Conservation (phyloP, 805 yeast species). For the Monosporozyma servazzii region DNA sequence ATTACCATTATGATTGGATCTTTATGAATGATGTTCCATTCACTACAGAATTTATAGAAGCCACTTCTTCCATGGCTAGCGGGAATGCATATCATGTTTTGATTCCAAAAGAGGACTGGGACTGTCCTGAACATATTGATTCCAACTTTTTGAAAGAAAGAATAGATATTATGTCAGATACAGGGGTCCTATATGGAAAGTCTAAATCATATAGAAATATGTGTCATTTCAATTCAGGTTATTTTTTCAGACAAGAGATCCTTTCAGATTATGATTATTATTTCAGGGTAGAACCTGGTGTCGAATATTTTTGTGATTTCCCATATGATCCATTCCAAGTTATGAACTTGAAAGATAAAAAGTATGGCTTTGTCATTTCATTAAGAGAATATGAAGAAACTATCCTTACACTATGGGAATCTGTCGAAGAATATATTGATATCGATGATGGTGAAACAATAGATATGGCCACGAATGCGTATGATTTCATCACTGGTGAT, state of each 20-base stretch:
- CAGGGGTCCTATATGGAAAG: constrained; percentile 53
- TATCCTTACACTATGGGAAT: constrained; percentile 75
- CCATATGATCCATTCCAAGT: constrained; percentile 75
- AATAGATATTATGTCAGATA: constrained; percentile 35
- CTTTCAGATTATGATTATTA: constrained; percentile 73
- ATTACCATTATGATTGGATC: constrained; percentile 68
- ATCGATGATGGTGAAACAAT: constrained; percentile 43
- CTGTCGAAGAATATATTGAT: constrained; percentile 50
- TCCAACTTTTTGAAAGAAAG: constrained; percentile 41
- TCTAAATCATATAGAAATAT: constrained; percentile 74
- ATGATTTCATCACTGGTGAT: constrained; percentile 42
- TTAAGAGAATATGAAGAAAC: constrained; percentile 77
- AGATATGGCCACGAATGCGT: constrained; percentile 27
- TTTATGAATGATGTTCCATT: constrained; percentile 70
- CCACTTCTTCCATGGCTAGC: constrained; percentile 49
- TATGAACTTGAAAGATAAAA: constrained; percentile 66
- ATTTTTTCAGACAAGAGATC: constrained; percentile 71
- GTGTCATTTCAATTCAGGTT: constrained; percentile 93
- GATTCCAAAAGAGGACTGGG: constrained; percentile 67
- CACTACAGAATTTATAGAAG: constrained; percentile 49
- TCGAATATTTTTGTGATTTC: constrained; percentile 80
- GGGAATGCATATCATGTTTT: constrained; percentile 62
- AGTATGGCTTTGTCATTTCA: constrained; percentile 81
- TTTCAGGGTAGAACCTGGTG: constrained; percentile 93
- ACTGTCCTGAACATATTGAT: constrained; percentile 64